Conservation (phyloP, 192 early-diverging fungal genomes). For the Mortierella antarctica region DNA sequence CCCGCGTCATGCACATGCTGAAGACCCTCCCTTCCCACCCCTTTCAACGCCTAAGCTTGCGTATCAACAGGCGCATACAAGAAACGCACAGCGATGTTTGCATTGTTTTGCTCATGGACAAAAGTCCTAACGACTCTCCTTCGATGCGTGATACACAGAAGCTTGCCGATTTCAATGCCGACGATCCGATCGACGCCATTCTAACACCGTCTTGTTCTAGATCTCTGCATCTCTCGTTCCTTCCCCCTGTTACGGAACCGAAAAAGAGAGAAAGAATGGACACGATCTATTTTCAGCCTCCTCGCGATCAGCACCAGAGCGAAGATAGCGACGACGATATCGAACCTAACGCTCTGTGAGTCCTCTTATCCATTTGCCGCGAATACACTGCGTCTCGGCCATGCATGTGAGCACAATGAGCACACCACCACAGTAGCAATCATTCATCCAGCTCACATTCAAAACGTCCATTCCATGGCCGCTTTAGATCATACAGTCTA, state of each 20-base stretch:
- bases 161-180: too few species aligned
- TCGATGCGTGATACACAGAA: too few species aligned
- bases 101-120: too few species aligned
- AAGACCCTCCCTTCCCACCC: too few species aligned
- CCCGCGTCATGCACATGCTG: too few species aligned
- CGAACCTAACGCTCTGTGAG: constrained; percentile 21
- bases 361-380: background rate
- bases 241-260: background rate
- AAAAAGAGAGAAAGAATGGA: background rate
- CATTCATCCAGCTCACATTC: background rate
- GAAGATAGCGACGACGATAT: constrained; percentile 11
- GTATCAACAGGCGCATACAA: too few species aligned
- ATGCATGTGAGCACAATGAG: too few species aligned
- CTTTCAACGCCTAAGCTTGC: too few species aligned
- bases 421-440: background rate
- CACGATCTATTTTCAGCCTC: constrained; percentile 15
- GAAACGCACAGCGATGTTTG: too few species aligned
- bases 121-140: too few species aligned
- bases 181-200: background rate
- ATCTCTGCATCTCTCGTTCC: background rate
- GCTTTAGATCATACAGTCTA: constrained; percentile 60
- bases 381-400: too few species aligned
- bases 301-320: background rate
- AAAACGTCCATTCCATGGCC: background rate
- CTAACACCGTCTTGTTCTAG: too few species aligned